Percentiles rank a stretch among this genome's conserved stretches.
phyloP scores from a whole-genome alignment of 2,329 filamentous ascomycete species.

The Cordyceps tenuipes region DNA sequence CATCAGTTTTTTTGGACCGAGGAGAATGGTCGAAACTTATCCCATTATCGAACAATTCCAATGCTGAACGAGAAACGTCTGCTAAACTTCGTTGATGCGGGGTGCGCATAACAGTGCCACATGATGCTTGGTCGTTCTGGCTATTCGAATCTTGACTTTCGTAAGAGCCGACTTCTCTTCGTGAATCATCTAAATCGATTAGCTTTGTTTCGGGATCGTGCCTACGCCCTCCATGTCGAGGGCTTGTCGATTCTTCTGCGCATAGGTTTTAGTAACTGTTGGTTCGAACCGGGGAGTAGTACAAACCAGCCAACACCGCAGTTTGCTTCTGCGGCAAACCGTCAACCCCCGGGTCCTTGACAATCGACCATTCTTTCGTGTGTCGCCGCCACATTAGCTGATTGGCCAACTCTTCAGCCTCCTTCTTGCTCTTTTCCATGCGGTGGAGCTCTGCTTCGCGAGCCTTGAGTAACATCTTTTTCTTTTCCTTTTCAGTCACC shows the following conservation, averaged over 20 bases:
- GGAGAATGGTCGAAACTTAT: conserved; percentile 21
- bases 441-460: conserved; percentile 32
- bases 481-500: conserved; percentile 30
- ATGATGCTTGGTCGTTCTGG: conserved; percentile 19
- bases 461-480: conserved; percentile 22
- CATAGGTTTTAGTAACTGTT: neutral
- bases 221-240: neutral
- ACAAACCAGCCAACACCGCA: neutral
- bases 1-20: neutral
- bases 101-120: conserved; percentile 31
- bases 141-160: neutral
- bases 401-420: conserved; percentile 21
- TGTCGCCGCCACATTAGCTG: conserved; percentile 37
- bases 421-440: conserved; percentile 33
- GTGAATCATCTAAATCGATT: conserved; percentile 13
- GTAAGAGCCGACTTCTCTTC: neutral
- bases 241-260: neutral
- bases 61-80: conserved; percentile 18
- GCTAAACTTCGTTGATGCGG: conserved; percentile 20
- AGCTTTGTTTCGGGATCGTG: neutral
- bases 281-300: too few relatives aligned
- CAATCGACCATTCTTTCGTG: conserved; percentile 42
- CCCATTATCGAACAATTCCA: conserved; percentile 26
- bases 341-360: conserved; percentile 38
- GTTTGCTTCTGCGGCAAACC: neutral